Evolutionary conservation across 495 filamentous ascomycete genomes (phyloP), one percentile per base, ranked within the genome.

Genomic region (Talaromyces borbonicus): DNA sequence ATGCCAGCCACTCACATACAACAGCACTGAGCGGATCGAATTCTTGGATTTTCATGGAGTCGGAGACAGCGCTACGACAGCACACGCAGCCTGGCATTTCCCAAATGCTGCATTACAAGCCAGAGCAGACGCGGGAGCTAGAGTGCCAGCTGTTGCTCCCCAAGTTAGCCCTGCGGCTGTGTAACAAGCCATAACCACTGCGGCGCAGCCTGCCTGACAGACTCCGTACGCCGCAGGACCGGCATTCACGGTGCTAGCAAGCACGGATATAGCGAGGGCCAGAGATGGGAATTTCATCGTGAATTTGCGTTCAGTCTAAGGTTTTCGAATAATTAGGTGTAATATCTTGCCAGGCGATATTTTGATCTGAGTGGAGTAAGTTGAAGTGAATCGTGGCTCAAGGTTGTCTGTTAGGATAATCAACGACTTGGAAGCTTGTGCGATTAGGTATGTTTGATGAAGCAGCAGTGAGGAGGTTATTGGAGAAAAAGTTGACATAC

Each of bases 121-220:
- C 0, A 74, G 0, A 1, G 75, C 49, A 0, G 62, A 53, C 1
- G 71, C 61, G 0, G 74, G 67, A 6, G 66, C 66, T 1, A 53
- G 51, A 1, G 56, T 39, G 0, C 59, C 72, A 0, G 55, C 12
- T 8, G 64, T 71, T 7, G 67, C 67, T 3, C 69, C 71, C 61
- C 59, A 78, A 2, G 63, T 67, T 24, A 52, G 55, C 0, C 75
- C 73, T 3, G 66, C 75, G n/a, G 68, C 73, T 1, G 45, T 9
- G 47, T 78, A 79, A 47, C 76, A 79, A 0, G 73, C 71, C 58
- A 66, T 67, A 0, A 72, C 72, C 0, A 78, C 52, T 0, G 42
- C 43, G 0, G 72, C 53, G 38, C 76, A 78, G 3, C 73, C 74
- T 0, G 63, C 60, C 50, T 79, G 72, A 35, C 74, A 78, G 12